Base-by-base conservation (phyloP, 495 filamentous ascomycete genomes). In the Penicillium pancosmium region DNA sequence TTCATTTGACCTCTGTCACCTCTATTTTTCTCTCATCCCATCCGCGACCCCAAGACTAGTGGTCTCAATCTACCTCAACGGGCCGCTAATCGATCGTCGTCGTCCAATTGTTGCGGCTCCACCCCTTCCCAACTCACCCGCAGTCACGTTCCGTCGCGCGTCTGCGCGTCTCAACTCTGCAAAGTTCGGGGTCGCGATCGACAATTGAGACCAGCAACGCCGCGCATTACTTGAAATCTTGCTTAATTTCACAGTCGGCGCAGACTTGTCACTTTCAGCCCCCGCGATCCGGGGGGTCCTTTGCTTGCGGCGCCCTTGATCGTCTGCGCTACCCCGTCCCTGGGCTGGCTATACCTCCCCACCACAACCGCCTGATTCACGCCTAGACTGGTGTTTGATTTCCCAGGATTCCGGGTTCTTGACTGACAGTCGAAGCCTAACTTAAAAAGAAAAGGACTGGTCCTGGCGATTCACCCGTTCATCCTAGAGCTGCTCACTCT, bases 81-180 rank as follows among this genome's bases (percentile, higher is more conserved):
- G 9, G 19, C 15, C 10, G 8, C 21, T 27, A n/a, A 27, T 6
- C 36, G 36, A 38, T 15, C 46, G 46, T 27, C 46, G 46, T 27
- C 23, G 2, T 13, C 4, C 16, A 19, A 13, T 35, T 44, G 41
- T 41, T 31, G 41, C 34, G 55, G 46, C 61, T 57, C 53, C 53
- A 58, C 55, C 54, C 23, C 35, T 55, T 33, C 0, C 6, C 34
- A 7, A 23, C 51, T 4, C 27, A 9, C 27, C 44, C 47, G 56
- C 53, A 54, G 50, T 68, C 68, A 68, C 68, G 65, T 65, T 68
- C 62, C 59, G 60, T 64, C 65, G 65, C 68, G 64, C 60, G 64
- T 66, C 60, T 68, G 68, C 68, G 68, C 68, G 68, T 68, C 60
- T 63, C 52, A 34, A 54, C 50, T 51, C 19, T 51, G 25, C 55